Percentiles rank a stretch among this genome's conserved stretches.
Conservation (phyloP, 176 grass and related monocot species). For the Elaeis guineensis region DNA sequence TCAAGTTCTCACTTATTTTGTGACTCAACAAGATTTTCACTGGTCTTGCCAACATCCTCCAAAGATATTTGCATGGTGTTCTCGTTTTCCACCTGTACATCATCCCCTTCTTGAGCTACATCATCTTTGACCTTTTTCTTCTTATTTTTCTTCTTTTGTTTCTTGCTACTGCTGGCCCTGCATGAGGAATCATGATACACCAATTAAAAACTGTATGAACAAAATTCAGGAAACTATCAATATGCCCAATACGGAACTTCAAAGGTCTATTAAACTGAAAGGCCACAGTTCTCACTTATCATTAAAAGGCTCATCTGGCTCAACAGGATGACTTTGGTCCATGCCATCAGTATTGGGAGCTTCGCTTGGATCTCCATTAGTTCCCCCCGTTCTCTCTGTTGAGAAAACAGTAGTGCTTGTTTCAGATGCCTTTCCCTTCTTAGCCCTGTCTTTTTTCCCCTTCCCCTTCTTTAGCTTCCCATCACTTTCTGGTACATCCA, state of each 20-base stretch:
- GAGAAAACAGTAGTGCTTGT: slow-evolving; percentile 12
- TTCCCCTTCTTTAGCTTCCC: slow-evolving; percentile 47
- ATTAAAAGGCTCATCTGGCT: not conserved
- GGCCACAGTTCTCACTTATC: not conserved
- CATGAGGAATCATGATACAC: not conserved
- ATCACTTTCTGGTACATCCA: slow-evolving; percentile 4
- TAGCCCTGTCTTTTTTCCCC: slow-evolving; percentile 33
- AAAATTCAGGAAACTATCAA: no score
- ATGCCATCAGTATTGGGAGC: not conserved
- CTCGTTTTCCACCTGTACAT: not conserved
- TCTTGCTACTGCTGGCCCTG: not conserved
- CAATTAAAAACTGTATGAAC: no score
- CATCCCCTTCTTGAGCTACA: not conserved
- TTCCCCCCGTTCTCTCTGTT: slow-evolving; percentile 18
- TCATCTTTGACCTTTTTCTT: slow-evolving; percentile 5
- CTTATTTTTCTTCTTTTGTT: slow-evolving; percentile 23
- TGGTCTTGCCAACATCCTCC: no score
- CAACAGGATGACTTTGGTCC: not conserved
- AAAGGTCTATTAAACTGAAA: not conserved
- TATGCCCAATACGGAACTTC: not conserved
- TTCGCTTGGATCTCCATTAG: slow-evolving; percentile 10
- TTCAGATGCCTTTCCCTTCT: slow-evolving; percentile 30
- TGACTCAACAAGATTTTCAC: no score
- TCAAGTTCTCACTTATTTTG: no score
- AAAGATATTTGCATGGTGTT: no score